Conservation (phyloP, 495 filamentous ascomycete genomes). For the Letharia columbiana region DNA sequence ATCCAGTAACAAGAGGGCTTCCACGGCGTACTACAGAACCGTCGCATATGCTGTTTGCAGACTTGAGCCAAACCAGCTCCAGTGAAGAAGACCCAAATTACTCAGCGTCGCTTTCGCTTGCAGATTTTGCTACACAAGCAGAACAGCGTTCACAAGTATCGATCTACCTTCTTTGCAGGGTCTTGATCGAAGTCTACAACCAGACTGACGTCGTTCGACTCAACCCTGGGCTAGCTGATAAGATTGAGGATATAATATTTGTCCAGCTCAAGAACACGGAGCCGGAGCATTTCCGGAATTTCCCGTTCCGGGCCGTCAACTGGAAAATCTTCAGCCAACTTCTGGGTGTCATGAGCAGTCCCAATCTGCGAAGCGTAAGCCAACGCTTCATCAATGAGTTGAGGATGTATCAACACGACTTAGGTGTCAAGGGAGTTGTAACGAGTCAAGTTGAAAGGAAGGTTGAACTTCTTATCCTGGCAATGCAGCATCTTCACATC, state of each 20-base stretch:
- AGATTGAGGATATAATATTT: slow-evolving; percentile 90
- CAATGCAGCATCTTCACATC: slow-evolving; percentile 82
- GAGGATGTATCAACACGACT: slow-evolving; percentile 62
- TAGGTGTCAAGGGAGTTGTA: slow-evolving; percentile 52
- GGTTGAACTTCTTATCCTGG: slow-evolving; percentile 74
- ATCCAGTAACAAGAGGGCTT: slow-evolving; percentile 17
- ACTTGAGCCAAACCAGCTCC: slow-evolving; percentile 22
- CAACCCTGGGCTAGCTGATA: slow-evolving; percentile 79
- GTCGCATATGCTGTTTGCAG: slow-evolving; percentile 32
- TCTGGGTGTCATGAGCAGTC: slow-evolving; percentile 87
- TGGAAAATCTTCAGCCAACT: slow-evolving; percentile 90
- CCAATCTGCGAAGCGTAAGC: slow-evolving; percentile 77
- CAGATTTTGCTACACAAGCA: slow-evolving; percentile 58
- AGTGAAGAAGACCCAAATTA: neutral
- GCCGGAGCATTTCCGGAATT: slow-evolving; percentile 60
- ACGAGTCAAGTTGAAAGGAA: slow-evolving; percentile 61
- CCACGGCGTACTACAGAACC: slow-evolving; percentile 50
- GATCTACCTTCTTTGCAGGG: slow-evolving; percentile 88
- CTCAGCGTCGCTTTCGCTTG: slow-evolving; percentile 37
- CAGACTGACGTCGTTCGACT: slow-evolving; percentile 77
- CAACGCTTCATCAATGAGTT: slow-evolving; percentile 74
- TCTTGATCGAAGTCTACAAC: slow-evolving; percentile 86
- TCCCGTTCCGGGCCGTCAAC: slow-evolving; percentile 77
- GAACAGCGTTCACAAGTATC: slow-evolving; percentile 86
- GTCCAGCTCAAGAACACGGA: slow-evolving; percentile 83